A percentile compares a stretch with the other conserved stretches of the same genome.
Conservation (phyloP, 2,329 filamentous ascomycete genomes). For the Alternaria burnsii region DNA sequence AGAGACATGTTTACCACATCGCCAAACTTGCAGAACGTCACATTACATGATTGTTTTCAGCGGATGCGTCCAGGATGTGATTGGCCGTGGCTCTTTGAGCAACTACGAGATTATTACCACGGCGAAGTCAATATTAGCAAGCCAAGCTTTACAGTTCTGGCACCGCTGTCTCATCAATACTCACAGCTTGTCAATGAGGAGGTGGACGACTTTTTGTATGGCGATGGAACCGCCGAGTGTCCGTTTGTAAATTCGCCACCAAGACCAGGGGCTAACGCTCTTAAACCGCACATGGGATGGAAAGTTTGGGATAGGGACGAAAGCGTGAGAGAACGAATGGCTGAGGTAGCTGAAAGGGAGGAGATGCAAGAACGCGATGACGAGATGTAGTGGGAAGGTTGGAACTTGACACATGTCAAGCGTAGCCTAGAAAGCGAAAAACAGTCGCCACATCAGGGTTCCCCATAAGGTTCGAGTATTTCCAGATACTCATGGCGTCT, state of each 20-base stretch:
- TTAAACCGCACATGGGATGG: constrained; percentile 19
- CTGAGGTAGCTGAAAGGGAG: not conserved
- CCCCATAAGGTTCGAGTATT: not conserved
- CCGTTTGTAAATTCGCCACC: constrained; percentile 9
- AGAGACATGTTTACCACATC: not conserved
- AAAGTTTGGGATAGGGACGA: constrained; percentile 14
- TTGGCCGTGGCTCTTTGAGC: not conserved
- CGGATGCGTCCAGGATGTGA: not conserved
- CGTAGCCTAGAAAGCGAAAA: not conserved
- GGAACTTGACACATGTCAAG: not conserved
- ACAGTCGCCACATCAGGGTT: not conserved
- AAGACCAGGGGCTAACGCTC: not conserved
- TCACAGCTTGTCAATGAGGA: constrained; percentile 17
- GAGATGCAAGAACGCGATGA: not conserved
- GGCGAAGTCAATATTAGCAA: not conserved
- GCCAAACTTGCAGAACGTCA: constrained; percentile 2
- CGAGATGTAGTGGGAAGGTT: not conserved
- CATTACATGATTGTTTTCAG: constrained; percentile 1
- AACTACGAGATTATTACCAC: constrained; percentile 2
- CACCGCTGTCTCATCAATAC: constrained; percentile 1
- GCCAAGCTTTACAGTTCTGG: not conserved
- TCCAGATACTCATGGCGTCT: not conserved
- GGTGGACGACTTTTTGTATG: constrained; percentile 17
- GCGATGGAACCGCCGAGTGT: constrained; percentile 2
- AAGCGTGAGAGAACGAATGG: constrained; percentile 5